Evolutionary conservation across 1,284 basidiomycete species (phyloP).

Genomic region (Apiotrichum domesticum): DNA sequence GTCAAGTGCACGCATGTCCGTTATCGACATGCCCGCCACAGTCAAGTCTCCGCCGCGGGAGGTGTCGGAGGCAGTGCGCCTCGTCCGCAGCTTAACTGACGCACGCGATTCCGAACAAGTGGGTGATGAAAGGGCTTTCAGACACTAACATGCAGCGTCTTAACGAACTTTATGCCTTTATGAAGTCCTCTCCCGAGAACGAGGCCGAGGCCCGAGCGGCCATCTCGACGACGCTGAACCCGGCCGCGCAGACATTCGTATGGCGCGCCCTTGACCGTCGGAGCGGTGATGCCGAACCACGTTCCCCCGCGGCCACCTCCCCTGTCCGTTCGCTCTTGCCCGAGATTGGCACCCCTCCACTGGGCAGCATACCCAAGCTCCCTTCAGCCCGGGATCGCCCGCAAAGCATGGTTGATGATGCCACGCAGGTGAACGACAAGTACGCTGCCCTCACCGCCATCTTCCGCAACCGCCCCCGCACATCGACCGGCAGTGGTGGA

Average conservation of each 20-base stretch:
- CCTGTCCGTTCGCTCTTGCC: conserved; percentile 14
- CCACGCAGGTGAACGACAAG: conserved; percentile 33
- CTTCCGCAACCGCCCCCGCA: conserved; percentile 17
- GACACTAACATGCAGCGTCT: conserved; percentile 69
- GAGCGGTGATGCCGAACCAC: conserved; percentile 28
- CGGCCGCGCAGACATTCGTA: conserved; percentile 36
- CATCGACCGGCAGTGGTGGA: conserved; percentile 18
- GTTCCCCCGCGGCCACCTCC: not conserved
- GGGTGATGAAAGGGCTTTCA: conserved; percentile 49
- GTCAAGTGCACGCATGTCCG: conserved; percentile 24
- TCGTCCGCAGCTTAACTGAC: conserved; percentile 63
- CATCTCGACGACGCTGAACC: conserved; percentile 29
- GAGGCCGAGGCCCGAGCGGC: conserved; percentile 67
- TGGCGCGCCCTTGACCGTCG: conserved; percentile 35
- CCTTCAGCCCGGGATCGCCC: not conserved
- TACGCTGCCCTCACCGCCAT: conserved; percentile 40
- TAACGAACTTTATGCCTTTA: conserved; percentile 89
- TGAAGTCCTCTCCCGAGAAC: conserved; percentile 87
- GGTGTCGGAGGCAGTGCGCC: conserved; percentile 35
- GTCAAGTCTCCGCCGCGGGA: conserved; percentile 51
- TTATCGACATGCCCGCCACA: conserved; percentile 24
- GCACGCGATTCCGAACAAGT: conserved; percentile 70
- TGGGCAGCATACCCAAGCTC: not conserved
- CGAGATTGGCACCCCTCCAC: conserved; percentile 18
- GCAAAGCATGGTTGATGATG: conserved; percentile 2